A percentile compares a stretch with the other conserved stretches of the same genome.
These are phyloP conservation scores for Tulasnella calospora DNA, from an alignment of 768 basidiomycete genomes.

Conservation along the genomic window DNA sequence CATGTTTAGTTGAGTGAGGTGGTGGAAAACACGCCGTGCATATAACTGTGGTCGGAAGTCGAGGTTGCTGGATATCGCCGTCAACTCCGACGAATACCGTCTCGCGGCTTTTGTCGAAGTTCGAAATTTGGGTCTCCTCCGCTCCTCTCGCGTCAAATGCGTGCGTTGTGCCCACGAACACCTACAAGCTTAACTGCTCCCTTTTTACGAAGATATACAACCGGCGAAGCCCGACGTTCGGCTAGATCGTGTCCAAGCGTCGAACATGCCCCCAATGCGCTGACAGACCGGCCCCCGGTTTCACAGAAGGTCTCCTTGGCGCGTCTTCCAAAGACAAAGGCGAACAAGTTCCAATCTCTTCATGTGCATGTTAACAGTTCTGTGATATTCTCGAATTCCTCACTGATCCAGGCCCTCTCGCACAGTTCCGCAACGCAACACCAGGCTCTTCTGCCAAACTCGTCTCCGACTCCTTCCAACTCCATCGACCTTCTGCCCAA, in stretches of 20 bases:
- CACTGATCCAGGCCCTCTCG: neutral
- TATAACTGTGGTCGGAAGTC: neutral
- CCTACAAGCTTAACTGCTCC: neutral
- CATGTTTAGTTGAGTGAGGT: neutral
- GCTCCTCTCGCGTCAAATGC: neutral
- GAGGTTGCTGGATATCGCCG: neutral
- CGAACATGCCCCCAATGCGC: neutral
- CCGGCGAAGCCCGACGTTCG: neutral
- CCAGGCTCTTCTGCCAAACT: constrained; percentile 9
- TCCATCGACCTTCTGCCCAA: neutral
- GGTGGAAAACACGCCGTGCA: neutral
- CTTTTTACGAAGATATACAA: neutral
- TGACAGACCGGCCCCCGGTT: neutral
- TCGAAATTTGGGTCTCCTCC: neutral
- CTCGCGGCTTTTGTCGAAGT: neutral
- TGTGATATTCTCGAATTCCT: neutral
- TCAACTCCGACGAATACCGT: neutral
- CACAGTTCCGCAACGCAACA: constrained; percentile 13
- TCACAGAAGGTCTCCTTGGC: neutral
- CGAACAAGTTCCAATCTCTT: neutral
- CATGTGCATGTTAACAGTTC: neutral
- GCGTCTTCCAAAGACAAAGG: neutral
- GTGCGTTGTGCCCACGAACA: neutral
- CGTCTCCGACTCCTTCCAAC: constrained; percentile 2
- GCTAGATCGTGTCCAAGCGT: neutral